These are phyloP conservation scores for Flaveria linearis DNA, from an alignment of 129 eudicot species.

Conservation along the genomic window DNA sequence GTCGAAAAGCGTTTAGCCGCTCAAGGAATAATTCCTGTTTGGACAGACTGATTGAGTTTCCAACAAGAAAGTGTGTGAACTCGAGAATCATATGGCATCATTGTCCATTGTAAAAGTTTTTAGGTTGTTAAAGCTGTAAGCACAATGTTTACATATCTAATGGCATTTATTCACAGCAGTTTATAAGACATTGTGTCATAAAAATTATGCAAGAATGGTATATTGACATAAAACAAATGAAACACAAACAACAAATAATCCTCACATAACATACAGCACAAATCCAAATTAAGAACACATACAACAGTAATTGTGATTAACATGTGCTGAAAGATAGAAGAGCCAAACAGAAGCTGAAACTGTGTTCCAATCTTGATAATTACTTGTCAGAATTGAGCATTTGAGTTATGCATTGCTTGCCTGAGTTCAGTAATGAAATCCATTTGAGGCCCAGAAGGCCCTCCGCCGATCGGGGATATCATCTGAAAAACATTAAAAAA, in stretches of 20 bases:
- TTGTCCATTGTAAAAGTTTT: conserved; percentile 20
- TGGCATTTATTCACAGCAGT: conserved; percentile 22
- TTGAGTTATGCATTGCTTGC: conserved; percentile 71
- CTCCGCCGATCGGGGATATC: conserved; percentile 36
- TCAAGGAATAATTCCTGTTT: conserved; percentile 91
- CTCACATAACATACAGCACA: conserved; percentile 10
- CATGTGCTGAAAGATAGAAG: conserved; percentile 24
- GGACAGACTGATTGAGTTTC: conserved; percentile 49
- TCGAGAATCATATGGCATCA: conserved; percentile 17
- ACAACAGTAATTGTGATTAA: conserved; percentile 42
- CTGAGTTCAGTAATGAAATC: conserved; percentile 79
- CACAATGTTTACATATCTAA: conserved; percentile 36
- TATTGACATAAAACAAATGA: background rate
- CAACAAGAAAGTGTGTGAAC: conserved; percentile 11
- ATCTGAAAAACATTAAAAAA: conserved; percentile 43
- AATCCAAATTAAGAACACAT: conserved; percentile 35
- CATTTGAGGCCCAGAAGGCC: conserved; percentile 53
- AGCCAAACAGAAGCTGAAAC: conserved; percentile 23
- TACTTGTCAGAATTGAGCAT: conserved; percentile 44
- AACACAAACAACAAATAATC: conserved; percentile 13
- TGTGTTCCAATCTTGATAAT: conserved; percentile 18
- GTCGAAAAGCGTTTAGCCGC: conserved; percentile 95
- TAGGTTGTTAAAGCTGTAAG: conserved; percentile 32
- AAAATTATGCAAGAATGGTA: conserved; percentile 2
- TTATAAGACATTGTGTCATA: background rate